Percentiles rank a stretch among this genome's conserved stretches.
Evolutionary conservation across 2,329 filamentous ascomycete species (phyloP).

Genomic region (Pseudogymnoascus sp.): DNA sequence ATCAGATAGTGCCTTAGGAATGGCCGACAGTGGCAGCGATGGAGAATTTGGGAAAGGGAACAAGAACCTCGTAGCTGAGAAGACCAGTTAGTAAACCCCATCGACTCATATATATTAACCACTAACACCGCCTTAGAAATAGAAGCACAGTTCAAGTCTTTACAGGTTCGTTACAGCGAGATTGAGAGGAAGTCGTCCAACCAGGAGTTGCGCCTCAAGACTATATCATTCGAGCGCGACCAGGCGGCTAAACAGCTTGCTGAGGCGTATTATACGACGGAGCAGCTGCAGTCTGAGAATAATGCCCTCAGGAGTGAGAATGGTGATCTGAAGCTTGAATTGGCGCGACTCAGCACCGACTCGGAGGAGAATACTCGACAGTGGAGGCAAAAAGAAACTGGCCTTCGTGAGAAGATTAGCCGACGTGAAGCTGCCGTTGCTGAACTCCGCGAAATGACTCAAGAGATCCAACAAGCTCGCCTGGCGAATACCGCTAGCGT

Average conservation of each 20-base stretch:
- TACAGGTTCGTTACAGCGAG: constrained; percentile 57
- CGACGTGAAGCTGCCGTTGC: constrained; percentile 16
- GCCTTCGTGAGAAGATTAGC: constrained; percentile 35
- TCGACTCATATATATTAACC: background rate
- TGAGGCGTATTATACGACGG: constrained; percentile 52
- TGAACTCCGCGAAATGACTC: constrained; percentile 17
- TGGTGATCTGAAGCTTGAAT: constrained; percentile 24
- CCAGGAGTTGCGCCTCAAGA: constrained; percentile 58
- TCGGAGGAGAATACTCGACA: constrained; percentile 35
- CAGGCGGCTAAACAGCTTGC: constrained; percentile 57
- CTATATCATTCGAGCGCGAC: constrained; percentile 58
- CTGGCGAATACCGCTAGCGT: background rate
- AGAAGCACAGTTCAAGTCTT: constrained; percentile 52
- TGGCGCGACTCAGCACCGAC: constrained; percentile 35
- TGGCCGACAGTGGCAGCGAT: constrained; percentile 33
- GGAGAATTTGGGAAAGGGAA: constrained; percentile 36
- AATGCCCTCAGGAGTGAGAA: constrained; percentile 34
- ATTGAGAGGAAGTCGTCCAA: constrained; percentile 56
- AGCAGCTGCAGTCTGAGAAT: constrained; percentile 38
- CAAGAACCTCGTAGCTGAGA: constrained; percentile 45
- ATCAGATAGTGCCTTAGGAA: constrained; percentile 40
- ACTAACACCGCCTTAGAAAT: constrained; percentile 38
- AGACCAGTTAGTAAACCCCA: constrained; percentile 44
- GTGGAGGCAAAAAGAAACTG: constrained; percentile 36
- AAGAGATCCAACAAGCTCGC: constrained; percentile 15